Base-by-base conservation (phyloP, 257 asterid genomes). In the Solanum medicagineum region DNA sequence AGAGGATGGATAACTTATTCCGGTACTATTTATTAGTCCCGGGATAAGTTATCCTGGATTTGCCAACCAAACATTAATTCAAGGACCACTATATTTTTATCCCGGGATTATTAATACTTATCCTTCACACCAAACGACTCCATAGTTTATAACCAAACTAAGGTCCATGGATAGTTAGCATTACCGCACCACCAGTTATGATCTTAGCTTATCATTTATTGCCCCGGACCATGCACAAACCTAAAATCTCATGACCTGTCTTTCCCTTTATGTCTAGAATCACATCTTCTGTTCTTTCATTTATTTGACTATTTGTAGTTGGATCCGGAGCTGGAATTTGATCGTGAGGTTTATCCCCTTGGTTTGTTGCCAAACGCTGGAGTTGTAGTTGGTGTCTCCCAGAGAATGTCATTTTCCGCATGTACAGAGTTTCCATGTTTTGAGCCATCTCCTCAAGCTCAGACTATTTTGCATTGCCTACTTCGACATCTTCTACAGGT, bases 401-500 rank as follows among this genome's bases (percentile, higher is more conserved):
- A 97, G 92, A 94, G 98, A 92, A 92, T 97, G 98, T 97, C 99
- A 62, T 95, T 95, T 92, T 95, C 98, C 77, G 95, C 98, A 81
- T 93, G 98, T 87, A 95, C 98, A 19, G 99, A 97, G 93, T 97
- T 97, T 90, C 99, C 99, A 68, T 97, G 98, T 93, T 95, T 95
- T 89, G 98, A 97, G 94, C 98, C 98, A 3, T 92, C 97, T 81
- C 98, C 99, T 81, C 99, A 97, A 91, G 98, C 98, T 54, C 99
- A 97, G 89, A 97, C 99, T 87, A 95, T 97, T 88, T 91, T 97
- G 89, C 99, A 97, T 91, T 94, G 99, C 85, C 92, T 97, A 85
- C 97, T 97, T 63, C 93, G 99, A 44, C 99, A 97, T 93, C 99
- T 97, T 89, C 98, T 97, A 88, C 99, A 97, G 98, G 99, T 95